These are phyloP conservation scores for Yamadazyma trypodendri DNA, from an alignment of 1,139 yeast species.

Conservation along the genomic window DNA sequence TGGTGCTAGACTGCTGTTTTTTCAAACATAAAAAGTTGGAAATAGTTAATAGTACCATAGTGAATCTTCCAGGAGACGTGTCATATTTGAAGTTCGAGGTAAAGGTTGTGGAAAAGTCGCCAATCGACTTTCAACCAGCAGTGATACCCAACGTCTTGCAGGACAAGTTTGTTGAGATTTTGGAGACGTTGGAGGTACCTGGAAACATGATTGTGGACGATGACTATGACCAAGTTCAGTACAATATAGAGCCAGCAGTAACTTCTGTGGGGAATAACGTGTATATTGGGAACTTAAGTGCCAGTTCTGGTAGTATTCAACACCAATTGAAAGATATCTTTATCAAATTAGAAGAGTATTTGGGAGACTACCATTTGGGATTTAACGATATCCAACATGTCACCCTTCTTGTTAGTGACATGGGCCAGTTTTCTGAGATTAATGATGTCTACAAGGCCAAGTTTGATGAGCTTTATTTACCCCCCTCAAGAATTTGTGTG, in stretches of 20 bases:
- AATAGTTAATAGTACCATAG: conserved; percentile 40
- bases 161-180: conserved; percentile 35
- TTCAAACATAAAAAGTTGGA: conserved; percentile 54
- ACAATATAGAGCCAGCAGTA: conserved; percentile 3
- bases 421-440: conserved; percentile 59
- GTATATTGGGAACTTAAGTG: conserved; percentile 52
- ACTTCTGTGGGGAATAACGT: conserved; percentile 18
- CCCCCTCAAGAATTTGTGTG: conserved; percentile 88
- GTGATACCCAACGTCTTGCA: conserved; percentile 48
- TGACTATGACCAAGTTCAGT: background rate
- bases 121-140: conserved; percentile 28
- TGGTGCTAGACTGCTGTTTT: conserved; percentile 87
- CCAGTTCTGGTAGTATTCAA: conserved; percentile 24
- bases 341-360: conserved; percentile 29
- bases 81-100: conserved; percentile 57
- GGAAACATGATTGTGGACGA: background rate
- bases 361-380: conserved; percentile 26
- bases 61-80: conserved; percentile 56
- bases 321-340: conserved; percentile 53
- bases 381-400: conserved; percentile 53
- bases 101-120: conserved; percentile 35
- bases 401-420: conserved; percentile 59
- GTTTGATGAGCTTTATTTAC: conserved; percentile 58
- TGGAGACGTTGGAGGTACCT: conserved; percentile 1
- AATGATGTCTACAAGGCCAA: conserved; percentile 57